These are phyloP conservation scores for Xylaria sp. DNA, from an alignment of 2,329 filamentous ascomycete species.

Conservation along the genomic window DNA sequence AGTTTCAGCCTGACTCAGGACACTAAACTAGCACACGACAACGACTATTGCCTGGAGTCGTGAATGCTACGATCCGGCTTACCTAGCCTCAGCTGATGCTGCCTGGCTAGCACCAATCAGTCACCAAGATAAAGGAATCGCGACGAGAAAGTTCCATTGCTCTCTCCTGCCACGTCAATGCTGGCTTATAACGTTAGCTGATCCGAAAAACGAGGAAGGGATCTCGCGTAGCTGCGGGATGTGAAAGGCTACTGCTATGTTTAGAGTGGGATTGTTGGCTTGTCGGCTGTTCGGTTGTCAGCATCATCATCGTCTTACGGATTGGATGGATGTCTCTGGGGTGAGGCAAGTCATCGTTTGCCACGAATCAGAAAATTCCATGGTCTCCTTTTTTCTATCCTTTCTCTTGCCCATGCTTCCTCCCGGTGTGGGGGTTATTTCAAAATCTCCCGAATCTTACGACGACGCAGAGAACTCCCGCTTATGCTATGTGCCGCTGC, in stretches of 20 bases:
- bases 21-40: slow-evolving; percentile 7
- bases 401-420: background rate
- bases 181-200: background rate
- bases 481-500: background rate
- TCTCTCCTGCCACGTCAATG: background rate
- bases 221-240: slow-evolving; percentile 23
- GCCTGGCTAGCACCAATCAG: slow-evolving; percentile 19
- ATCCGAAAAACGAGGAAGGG: slow-evolving; percentile 4
- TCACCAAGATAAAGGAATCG: slow-evolving; percentile 5
- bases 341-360: slow-evolving; percentile 19
- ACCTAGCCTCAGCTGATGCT: slow-evolving; percentile 36
- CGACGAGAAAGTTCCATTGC: slow-evolving; percentile 7
- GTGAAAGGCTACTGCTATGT: slow-evolving; percentile 22
- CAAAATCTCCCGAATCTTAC: background rate
- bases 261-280: slow-evolving; percentile 20
- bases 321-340: slow-evolving; percentile 6
- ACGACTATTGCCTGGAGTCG: slow-evolving; percentile 21
- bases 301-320: slow-evolving; percentile 20
- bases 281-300: slow-evolving; percentile 12
- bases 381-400: background rate
- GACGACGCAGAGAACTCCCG: too few relatives aligned
- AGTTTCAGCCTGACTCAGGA: slow-evolving; percentile 22
- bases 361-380: slow-evolving; percentile 12
- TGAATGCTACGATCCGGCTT: slow-evolving; percentile 28
- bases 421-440: background rate